phyloP scores from a whole-genome alignment of 2,329 filamentous ascomycete genomes.

The Penicillium sp. region DNA sequence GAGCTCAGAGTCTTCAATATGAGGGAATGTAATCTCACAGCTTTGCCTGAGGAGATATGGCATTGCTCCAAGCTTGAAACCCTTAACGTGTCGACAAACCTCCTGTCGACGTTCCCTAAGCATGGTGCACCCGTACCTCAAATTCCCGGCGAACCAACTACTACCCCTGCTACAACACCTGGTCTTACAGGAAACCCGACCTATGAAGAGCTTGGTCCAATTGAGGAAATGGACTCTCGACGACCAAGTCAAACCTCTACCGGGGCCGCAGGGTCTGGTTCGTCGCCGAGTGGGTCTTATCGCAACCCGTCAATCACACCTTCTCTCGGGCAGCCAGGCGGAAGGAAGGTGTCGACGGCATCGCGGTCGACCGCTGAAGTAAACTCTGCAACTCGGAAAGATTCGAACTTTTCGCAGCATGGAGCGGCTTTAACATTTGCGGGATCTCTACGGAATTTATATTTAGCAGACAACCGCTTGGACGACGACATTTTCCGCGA shows the following conservation, averaged over 20 bases:
- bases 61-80: constrained; percentile 85
- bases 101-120: constrained; percentile 85
- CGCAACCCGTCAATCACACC: constrained; percentile 83
- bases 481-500: constrained; percentile 95
- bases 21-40: constrained; percentile 85
- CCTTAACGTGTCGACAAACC: constrained; percentile 91
- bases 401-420: constrained; percentile 76
- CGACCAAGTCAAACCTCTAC: constrained; percentile 80
- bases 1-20: constrained; percentile 84
- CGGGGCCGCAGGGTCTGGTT: constrained; percentile 67
- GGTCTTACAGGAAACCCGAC: constrained; percentile 59
- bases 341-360: constrained; percentile 77
- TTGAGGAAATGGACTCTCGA: constrained; percentile 59
- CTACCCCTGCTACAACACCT: constrained; percentile 44
- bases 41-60: constrained; percentile 91
- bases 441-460: constrained; percentile 73
- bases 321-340: constrained; percentile 63
- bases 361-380: constrained; percentile 59
- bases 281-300: constrained; percentile 57
- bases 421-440: constrained; percentile 80
- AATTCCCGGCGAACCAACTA: constrained; percentile 48
- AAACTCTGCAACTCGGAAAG: constrained; percentile 64
- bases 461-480: constrained; percentile 86
- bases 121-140: constrained; percentile 61
- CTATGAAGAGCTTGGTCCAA: constrained; percentile 67